Conservation (phyloP, 2,329 filamentous ascomycete species). For the Colletotrichum musae region DNA sequence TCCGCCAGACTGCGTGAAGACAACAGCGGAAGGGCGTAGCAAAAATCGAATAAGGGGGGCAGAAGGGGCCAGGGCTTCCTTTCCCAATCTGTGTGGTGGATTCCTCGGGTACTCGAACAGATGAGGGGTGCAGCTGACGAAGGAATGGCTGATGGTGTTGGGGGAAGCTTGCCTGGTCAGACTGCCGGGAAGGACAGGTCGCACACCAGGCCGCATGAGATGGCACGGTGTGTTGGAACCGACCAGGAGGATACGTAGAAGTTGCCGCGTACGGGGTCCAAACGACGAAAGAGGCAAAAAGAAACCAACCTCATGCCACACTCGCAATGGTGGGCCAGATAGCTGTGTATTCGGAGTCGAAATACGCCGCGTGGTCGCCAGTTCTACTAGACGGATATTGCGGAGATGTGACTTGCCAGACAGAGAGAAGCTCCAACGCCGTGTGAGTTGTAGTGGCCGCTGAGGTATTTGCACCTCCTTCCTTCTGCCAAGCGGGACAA, state of each 20-base stretch:
- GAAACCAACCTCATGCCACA: too few species aligned
- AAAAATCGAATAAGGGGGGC: background rate
- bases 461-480: conserved; percentile 19
- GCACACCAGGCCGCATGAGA: conserved; percentile 35
- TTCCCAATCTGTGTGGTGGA: conserved; percentile 11
- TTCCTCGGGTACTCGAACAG: conserved; percentile 9
- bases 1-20: background rate
- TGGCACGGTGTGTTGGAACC: conserved; percentile 27
- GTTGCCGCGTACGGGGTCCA: background rate
- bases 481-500: background rate
- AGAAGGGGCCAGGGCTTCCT: conserved; percentile 4
- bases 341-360: conserved; percentile 3
- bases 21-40: background rate
- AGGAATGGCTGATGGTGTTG: conserved; percentile 18
- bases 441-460: background rate
- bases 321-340: conserved; percentile 4
- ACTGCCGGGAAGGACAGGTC: conserved; percentile 38
- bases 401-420: conserved; percentile 7
- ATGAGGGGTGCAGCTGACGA: conserved; percentile 20
- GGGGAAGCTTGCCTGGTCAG: conserved; percentile 36
- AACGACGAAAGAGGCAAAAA: too few species aligned
- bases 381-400: conserved; percentile 1
- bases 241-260: background rate
- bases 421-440: background rate
- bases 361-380: background rate